Base-by-base conservation (phyloP, 2,329 filamentous ascomycete genomes). In the Remersonia thermophila region DNA sequence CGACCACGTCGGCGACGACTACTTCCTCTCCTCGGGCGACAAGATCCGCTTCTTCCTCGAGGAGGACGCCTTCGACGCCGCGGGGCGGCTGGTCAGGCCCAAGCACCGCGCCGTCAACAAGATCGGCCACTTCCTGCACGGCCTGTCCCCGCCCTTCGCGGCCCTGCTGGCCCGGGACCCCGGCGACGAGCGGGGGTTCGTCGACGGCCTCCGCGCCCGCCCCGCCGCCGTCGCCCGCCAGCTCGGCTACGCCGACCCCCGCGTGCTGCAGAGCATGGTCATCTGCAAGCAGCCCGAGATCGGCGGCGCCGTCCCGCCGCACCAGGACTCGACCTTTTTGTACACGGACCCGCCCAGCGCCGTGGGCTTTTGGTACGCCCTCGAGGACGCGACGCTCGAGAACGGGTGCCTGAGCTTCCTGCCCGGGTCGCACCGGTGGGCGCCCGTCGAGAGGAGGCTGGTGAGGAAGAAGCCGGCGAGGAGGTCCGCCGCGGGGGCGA, bases 241-340 rank as follows among this genome's bases (percentile, higher is more conserved):
- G 7, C 66, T 94, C 9, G 80, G 80, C 2, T 94, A 86, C 62
- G 51, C 47, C 4, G 83, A 93, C 56, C 83, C 87, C 2, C 67
- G 80, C 14, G 73, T 70, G 41, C 66, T 98, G 35, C 91, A 98
- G 66, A 91, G 82, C 56, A 98, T 98, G 91, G 71, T 96, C 18
- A 96, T 98, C 50, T 95, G 86, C 73, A 98, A 98, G 60, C 89
- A 95, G 62, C 87, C 91, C 15, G 84, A 93, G 60, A 95, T 96
- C 36, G 91, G 91, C 18, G 89, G 83, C 15, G 82, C 83, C 2
- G 91, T 96, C 30, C 85, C 82, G 1, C 76, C 85, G 15, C 91
- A 98, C 57, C 87, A 94, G 61, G 89, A 96, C 59, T 84, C 75
- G 46, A 87, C 85, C 1, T 98, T 96, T 49, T 50, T 98, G 43